A percentile compares a stretch with the other conserved stretches of the same genome.
phyloP scores from a whole-genome alignment of 2,329 filamentous ascomycete species.

The Xylariaceae sp. region DNA sequence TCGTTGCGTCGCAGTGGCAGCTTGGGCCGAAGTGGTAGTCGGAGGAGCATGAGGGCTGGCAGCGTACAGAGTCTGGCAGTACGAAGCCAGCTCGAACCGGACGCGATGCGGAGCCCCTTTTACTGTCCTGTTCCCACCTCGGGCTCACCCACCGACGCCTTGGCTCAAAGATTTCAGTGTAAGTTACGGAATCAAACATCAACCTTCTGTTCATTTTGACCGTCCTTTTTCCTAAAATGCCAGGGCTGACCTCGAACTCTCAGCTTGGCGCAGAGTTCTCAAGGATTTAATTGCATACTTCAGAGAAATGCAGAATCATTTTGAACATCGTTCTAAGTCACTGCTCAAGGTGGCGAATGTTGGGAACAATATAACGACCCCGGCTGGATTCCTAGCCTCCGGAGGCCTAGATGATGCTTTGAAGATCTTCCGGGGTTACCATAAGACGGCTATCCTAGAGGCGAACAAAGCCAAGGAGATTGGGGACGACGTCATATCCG shows the following conservation, averaged over 20 bases:
- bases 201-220: neutral
- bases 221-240: neutral
- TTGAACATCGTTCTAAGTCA: constrained; percentile 78
- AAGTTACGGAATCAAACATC: constrained; percentile 29
- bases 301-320: constrained; percentile 81
- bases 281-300: constrained; percentile 95
- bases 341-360: constrained; percentile 77
- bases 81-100: constrained; percentile 61
- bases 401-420: constrained; percentile 86
- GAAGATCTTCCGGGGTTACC: constrained; percentile 72
- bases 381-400: constrained; percentile 68
- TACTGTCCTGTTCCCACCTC: constrained; percentile 83
- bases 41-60: constrained; percentile 74
- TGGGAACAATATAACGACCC: constrained; percentile 72
- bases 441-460: constrained; percentile 73
- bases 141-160: constrained; percentile 79
- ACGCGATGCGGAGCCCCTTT: constrained; percentile 77
- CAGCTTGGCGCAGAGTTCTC: constrained; percentile 90
- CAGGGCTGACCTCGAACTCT: constrained; percentile 4
- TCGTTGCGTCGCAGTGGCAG: constrained; percentile 71
- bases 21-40: constrained; percentile 72
- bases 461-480: constrained; percentile 86
- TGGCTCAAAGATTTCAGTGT: constrained; percentile 88
- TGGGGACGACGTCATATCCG: constrained; percentile 83
- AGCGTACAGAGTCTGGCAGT: constrained; percentile 77